Base-by-base conservation (phyloP, 1,284 basidiomycete species). In the Moniliella sp. region DNA sequence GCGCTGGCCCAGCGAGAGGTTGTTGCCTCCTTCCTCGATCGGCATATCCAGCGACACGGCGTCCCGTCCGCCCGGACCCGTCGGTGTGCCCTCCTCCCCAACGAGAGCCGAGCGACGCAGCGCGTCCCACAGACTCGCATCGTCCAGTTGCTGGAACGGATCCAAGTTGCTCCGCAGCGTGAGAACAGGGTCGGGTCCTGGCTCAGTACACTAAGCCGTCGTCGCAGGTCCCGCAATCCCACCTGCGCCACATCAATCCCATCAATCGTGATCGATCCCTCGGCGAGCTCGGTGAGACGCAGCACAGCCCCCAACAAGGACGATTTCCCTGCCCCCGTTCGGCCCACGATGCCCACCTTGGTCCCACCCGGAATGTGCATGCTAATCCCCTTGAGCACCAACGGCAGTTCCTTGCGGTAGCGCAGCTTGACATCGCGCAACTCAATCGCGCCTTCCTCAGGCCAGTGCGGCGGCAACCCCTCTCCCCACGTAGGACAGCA, bases 321-420 rank as follows among this genome's bases (percentile, higher is more conserved):
- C 7, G 50, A 56, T 40, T 63, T 63, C 15, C 62, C 62, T 14
- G 50, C 56, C 19, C 66, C 66, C 0, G 67, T 69, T 10, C 66
- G 62, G 5, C 77, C 84, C 3, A 93, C 70, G 37, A 93, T 75
- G 14, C 84, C 88, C 34, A 88, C 72, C 61, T 80, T 78, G 55
- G 78, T 71, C 2, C 78, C 76, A 3, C 75, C 65, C 34, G 65
- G 54, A 23, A 69, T 64, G 4, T 46, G 56, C 43, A 70, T 69
- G 4, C 58, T 57, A 5, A 70, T 62, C 15, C 57, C 54, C 30
- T 63, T 60, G 8, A 70, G 56, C 1, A 69, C 67, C 1, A 65
- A 62, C 1, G 65, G 64, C 4, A 67, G 61, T 36, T 64, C 60
- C 4, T 64, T 63, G 0, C 66, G 64, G 45, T 69, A 69, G 12